Base-by-base conservation (phyloP, 306 rosid genomes). In the Vigna unguiculata region DNA sequence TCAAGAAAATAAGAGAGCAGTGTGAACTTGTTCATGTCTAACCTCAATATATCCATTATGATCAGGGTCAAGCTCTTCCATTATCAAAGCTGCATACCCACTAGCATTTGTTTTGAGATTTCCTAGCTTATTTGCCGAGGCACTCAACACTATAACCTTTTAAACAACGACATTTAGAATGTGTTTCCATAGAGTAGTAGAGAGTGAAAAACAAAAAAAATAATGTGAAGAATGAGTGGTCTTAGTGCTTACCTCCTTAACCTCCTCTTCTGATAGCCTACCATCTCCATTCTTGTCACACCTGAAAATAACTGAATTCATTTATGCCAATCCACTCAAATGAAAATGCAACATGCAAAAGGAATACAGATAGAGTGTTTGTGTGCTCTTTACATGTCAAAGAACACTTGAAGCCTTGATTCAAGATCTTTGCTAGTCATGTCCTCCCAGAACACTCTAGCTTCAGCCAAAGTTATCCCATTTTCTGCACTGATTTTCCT, bases 201-300 rank as follows among this genome's bases (percentile, higher is more conserved):
- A 41, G 22, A 15, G 36, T 54, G 46, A 28, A 22, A 58, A 3
- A 32, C 7, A 5, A 12, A 17, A 32, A 10, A 32, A n/a, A 24
- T 63, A 41, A 16, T 10, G 60, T 34, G 5, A 25, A 28, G 71
- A 53, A 66, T 32, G 36, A 10, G 46, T 51, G 69, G 63, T 81
- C 77, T 78, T 22, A 49, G 54, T 61, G 21, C 91, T 86, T 83
- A 95, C 97, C 98, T 89, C 90, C 65, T 78, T 79, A 62, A 94
- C 98, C 82, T 94, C 98, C 3, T 88, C 96, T 81, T 94, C 96
- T 5, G 96, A 84, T 71, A 94, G 90, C 83, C 77, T 89, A 80
- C 98, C 98, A 83, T 92, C 98, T 6, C 97, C 98, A 82, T 94
- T 92, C 87, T 94, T 94, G 88, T 94, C 98, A 82, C 98, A 92